Evolutionary conservation across 1,139 yeast genomes (phyloP).

Genomic region (Yamadazyma aaseri): DNA sequence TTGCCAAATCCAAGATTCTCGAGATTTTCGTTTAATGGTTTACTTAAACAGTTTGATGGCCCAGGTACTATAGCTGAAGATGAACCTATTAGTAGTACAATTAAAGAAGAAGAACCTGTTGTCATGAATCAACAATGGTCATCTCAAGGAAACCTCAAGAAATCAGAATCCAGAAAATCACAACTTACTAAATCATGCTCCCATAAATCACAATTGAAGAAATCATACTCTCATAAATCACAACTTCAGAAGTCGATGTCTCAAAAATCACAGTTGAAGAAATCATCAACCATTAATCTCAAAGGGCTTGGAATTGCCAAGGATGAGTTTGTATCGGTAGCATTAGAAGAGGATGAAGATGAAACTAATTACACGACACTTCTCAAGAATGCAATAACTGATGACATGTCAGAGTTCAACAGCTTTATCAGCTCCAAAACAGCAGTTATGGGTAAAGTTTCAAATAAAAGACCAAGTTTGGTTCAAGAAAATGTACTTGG

Average conservation of each 20-base stretch:
- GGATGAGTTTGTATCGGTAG: slow-evolving; percentile 24
- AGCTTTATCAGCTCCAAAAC: slow-evolving; percentile 29
- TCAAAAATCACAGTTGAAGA: slow-evolving; percentile 17
- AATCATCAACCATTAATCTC: slow-evolving; percentile 25
- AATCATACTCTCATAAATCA: slow-evolving; percentile 5
- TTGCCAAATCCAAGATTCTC: slow-evolving; percentile 47
- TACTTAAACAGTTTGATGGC: slow-evolving; percentile 23
- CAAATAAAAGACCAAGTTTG: slow-evolving; percentile 14
- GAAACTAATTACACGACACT: slow-evolving; percentile 16
- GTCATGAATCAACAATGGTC: slow-evolving; percentile 19
- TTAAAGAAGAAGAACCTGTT: slow-evolving; percentile 24
- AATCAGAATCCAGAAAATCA: slow-evolving; percentile 4
- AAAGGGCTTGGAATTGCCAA: slow-evolving; percentile 34
- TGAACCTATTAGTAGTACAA: background rate
- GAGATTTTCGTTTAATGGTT: slow-evolving; percentile 43
- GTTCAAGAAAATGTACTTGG: slow-evolving; percentile 3
- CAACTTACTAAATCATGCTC: slow-evolving; percentile 5
- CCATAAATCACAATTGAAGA: slow-evolving; percentile 2
- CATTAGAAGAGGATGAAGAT: slow-evolving; percentile 22
- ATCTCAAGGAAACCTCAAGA: background rate
- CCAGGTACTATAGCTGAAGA: slow-evolving; percentile 14
- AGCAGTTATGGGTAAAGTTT: slow-evolving; percentile 30
- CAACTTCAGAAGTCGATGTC: slow-evolving; percentile 1
- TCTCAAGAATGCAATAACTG: slow-evolving; percentile 15
- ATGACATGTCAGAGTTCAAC: slow-evolving; percentile 11